Evolutionary conservation across 164 flowering plant species (phyloP).

Genomic region (Aristolochia fimbriata): DNA sequence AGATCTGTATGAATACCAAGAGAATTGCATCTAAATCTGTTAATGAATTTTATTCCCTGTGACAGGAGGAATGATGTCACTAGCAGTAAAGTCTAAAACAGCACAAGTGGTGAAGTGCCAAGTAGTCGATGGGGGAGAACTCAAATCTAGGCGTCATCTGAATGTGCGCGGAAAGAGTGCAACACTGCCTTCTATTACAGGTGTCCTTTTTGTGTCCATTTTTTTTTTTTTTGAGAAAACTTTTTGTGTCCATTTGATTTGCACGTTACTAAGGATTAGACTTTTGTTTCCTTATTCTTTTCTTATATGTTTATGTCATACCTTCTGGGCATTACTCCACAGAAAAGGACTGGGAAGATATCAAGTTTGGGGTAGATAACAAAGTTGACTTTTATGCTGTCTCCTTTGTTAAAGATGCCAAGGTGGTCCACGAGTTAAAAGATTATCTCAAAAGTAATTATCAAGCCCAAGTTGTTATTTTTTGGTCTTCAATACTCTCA

Average conservation of each 20-base stretch:
- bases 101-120: slow-evolving; percentile 65
- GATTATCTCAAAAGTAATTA: slow-evolving; percentile 73
- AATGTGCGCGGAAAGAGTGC: slow-evolving; percentile 99
- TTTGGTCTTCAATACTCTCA: neutral
- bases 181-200: slow-evolving; percentile 92
- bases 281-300: neutral
- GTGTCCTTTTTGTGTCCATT: slow-evolving; percentile 26
- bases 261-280: neutral
- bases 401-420: slow-evolving; percentile 96
- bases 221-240: no score
- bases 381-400: slow-evolving; percentile 95
- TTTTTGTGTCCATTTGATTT: neutral
- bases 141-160: slow-evolving; percentile 88
- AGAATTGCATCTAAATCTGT: neutral
- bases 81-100: slow-evolving; percentile 79
- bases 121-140: slow-evolving; percentile 96
- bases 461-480: neutral
- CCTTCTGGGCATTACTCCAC: slow-evolving; percentile 12
- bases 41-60: neutral
- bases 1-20: neutral
- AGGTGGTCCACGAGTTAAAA: slow-evolving; percentile 89
- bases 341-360: slow-evolving; percentile 99
- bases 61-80: slow-evolving; percentile 97
- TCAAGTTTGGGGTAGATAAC: slow-evolving; percentile 98
- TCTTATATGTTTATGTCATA: neutral